phyloP scores from a whole-genome alignment of 805 yeast genomes.

The Hanseniaspora pseudoguilliermondii region DNA sequence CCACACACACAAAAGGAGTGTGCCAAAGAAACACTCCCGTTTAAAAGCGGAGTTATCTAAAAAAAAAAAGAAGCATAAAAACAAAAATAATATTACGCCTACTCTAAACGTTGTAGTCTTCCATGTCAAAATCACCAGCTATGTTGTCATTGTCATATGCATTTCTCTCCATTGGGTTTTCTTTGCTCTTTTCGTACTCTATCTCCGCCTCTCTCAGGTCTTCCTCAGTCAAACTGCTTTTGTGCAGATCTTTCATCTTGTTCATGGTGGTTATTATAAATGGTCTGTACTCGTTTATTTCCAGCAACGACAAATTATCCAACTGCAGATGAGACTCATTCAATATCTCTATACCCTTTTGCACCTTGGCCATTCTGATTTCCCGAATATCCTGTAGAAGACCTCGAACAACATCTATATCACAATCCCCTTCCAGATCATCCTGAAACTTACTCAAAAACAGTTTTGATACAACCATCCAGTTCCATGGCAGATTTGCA shows the following conservation, averaged over 20 bases:
- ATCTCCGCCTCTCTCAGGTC: neutral
- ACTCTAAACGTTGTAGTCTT: neutral
- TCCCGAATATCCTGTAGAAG: constrained; percentile 75
- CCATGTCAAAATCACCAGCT: neutral
- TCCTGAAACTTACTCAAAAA: constrained; percentile 58
- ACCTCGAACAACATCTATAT: constrained; percentile 56
- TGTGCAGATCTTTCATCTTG: constrained; percentile 44
- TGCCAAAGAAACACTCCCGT: too few relatives aligned
- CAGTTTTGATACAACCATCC: constrained; percentile 72
- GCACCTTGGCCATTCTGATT: constrained; percentile 63
- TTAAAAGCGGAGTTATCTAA: too few relatives aligned
- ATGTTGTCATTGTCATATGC: neutral
- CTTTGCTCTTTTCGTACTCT: neutral
- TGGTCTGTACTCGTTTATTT: constrained; percentile 79
- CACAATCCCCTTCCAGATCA: constrained; percentile 48
- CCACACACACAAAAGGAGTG: too few relatives aligned
- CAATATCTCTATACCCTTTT: constrained; percentile 63
- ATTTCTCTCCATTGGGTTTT: neutral
- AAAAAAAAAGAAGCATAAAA: too few relatives aligned
- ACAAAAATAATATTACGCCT: neutral
- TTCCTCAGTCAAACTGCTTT: constrained; percentile 14
- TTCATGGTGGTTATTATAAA: constrained; percentile 73
- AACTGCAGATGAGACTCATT: constrained; percentile 74
- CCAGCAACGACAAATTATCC: constrained; percentile 71
- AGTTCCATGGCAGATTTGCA: constrained; percentile 66